Evolutionary conservation across 352 stramenopile genomes (phyloP), one percentile per base, ranked within the genome.

Genomic region (Pythium aquatile): DNA sequence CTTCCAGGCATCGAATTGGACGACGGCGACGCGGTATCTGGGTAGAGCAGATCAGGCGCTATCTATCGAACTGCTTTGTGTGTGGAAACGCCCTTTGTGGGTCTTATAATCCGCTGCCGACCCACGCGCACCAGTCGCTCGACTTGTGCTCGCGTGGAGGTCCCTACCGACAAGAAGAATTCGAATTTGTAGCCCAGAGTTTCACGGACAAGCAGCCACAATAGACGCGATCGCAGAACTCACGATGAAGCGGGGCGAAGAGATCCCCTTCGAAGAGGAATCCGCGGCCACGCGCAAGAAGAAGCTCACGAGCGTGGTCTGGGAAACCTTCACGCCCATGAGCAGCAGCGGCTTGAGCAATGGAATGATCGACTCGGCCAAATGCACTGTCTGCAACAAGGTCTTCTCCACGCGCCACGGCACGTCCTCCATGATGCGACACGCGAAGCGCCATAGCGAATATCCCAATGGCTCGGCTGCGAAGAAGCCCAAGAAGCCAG

Each of bases 361-460:
- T 56, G 83, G 83, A 28, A 62, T 89, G 51, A 71, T 90, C 24
- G 83, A 92, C 60, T 85, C 83, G 44, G 83, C 83, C 52, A 89
- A 90, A 65, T 92, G 83, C 70, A 84, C 72, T 2, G 69, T 90
- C 6, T 92, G 83, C 72, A 79, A 72, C 64, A 92, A 92, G 62
- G 71, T 90, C 30, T 92, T 92, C 63, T 90, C 81, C 29, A 90
- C 83, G 58, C 72, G 83, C n/a, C 83, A 92, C 58, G 83, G 83
- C 55, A 92, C 83, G 55, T 92, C 83, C 51, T 88, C 76, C 11
- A 92, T 92, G 83, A 92, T 92, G 83, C 83, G 83, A 29, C 83
- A 92, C 57, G 83, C 83, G 33, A 92, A 90, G 75, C 75, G 83
- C 39, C 83, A 92, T 60, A 88, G 60, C 51, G 83, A 92, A 55